These are phyloP conservation scores for Fraxinus sp. DNA, from an alignment of 305 asterid genomes.

Conservation along the genomic window DNA sequence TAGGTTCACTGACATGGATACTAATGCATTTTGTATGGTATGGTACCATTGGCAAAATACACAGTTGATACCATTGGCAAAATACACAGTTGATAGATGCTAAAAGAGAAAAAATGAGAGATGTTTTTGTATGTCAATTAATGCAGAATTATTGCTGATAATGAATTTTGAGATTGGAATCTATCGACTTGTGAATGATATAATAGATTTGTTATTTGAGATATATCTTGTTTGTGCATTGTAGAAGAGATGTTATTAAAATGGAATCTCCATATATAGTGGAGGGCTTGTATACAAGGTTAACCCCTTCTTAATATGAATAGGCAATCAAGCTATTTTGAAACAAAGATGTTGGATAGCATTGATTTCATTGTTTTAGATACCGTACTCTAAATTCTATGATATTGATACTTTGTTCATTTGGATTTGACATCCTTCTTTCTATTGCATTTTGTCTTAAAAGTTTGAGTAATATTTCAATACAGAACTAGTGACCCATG, in stretches of 20 bases:
- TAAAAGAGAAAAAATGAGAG: not conserved
- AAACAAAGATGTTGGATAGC: not conserved
- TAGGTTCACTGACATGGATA: not conserved
- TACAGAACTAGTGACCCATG: not conserved
- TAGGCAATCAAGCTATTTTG: not conserved
- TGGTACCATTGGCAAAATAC: not conserved
- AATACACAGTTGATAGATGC: not conserved
- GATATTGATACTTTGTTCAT: not conserved
- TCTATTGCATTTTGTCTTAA: not conserved
- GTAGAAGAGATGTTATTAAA: not conserved
- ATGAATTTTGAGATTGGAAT: not conserved
- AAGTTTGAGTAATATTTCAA: not conserved
- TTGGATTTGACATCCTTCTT: not conserved
- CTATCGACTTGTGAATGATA: not conserved
- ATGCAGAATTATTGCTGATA: not conserved
- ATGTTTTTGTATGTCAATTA: not conserved
- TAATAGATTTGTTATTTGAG: not conserved
- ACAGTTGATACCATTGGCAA: too few species aligned
- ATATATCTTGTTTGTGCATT: not conserved
- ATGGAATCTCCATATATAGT: not conserved
- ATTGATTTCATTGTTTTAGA: not conserved
- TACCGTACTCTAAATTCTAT: not conserved
- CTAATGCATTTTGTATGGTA: not conserved
- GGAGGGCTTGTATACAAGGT: not conserved
- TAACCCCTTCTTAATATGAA: not conserved